Base-by-base conservation (phyloP, 805 yeast species). In the Myxozyma lipomycoides region DNA sequence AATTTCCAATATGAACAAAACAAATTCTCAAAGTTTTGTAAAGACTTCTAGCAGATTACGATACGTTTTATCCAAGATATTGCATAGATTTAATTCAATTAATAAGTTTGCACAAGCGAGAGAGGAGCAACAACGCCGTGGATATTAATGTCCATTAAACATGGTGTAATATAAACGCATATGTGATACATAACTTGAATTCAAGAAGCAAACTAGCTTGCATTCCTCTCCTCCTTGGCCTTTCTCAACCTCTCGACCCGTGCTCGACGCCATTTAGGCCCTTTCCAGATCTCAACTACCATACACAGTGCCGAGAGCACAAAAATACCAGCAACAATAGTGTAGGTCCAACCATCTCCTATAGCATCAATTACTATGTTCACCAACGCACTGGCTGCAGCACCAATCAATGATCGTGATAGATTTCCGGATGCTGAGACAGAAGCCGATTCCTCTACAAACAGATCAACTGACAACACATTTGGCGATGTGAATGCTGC, bases 271-370 rank as follows among this genome's bases (percentile, higher is more conserved):
- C 43, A 40, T 7, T 7, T 7, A 7, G 18, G 41, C 7, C 43
- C 43, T 10, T 40, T n/a, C 41, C 41, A 23, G 21, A 32, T n/a
- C 30, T 49, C 43, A 9, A 41, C 36, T 9, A 45, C 15, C 19
- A 46, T 12, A 12, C 40, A 22, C 35, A 39, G 46, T 18, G 34
- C 32, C 23, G 43, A 39, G 9, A 34, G 12, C 15, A 49, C 17
- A n/a, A 21, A n/a, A 2, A 56, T n/a, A 18, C 24, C 82, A 1
- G 82, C 82, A 73, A 86, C 67, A n/a, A 88, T 71, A 0, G 93
- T 82, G 61, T 81, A 86, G 1, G 86, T 77, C 17, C 95, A 93
- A 1, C 96, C 96, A 10, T 78, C 67, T 0, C 79, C 78, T 78
- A 89, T 71, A 0, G 69, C 54, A 0, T 50, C 48, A 12, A 74